Percentiles rank a stretch among this genome's conserved stretches.
Evolutionary conservation across 495 filamentous ascomycete genomes (phyloP).

Genomic region (Schizothecium vesticola): DNA sequence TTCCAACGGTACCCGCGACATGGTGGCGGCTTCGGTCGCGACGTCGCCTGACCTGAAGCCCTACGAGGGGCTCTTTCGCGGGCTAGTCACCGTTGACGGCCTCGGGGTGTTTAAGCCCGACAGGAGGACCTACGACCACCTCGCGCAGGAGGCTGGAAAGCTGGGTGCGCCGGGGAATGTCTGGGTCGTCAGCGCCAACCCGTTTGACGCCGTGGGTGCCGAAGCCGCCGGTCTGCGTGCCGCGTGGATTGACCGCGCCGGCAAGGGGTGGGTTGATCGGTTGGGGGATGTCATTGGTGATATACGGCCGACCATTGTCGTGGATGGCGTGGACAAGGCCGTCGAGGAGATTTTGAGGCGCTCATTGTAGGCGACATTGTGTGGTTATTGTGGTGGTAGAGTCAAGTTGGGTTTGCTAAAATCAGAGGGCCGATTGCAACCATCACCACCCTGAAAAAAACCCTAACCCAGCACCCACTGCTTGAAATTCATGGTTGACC

Average conservation of each 20-base stretch:
- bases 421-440: not conserved
- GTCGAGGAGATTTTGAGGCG: constrained; percentile 30
- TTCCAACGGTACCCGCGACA: constrained; percentile 63
- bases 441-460: no score
- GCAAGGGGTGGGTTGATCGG: constrained; percentile 49
- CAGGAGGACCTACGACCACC: constrained; percentile 55
- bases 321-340: constrained; percentile 45
- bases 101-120: constrained; percentile 63
- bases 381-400: not conserved
- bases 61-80: constrained; percentile 45
- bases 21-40: constrained; percentile 58
- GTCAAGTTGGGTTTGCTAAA: not conserved
- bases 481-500: not conserved
- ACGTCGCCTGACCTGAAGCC: constrained; percentile 17
- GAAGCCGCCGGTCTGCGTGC: constrained; percentile 51
- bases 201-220: constrained; percentile 71
- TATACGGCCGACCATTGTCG: constrained; percentile 42
- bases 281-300: constrained; percentile 39
- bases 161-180: constrained; percentile 46
- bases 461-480: not conserved
- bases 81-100: constrained; percentile 58
- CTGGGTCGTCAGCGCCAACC: constrained; percentile 73
- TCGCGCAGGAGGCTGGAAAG: constrained; percentile 51
- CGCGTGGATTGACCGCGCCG: constrained; percentile 63
- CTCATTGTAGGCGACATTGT: not conserved